Base-by-base conservation (phyloP, 2,329 filamentous ascomycete genomes). In the Pseudogymnoascus destructans region DNA sequence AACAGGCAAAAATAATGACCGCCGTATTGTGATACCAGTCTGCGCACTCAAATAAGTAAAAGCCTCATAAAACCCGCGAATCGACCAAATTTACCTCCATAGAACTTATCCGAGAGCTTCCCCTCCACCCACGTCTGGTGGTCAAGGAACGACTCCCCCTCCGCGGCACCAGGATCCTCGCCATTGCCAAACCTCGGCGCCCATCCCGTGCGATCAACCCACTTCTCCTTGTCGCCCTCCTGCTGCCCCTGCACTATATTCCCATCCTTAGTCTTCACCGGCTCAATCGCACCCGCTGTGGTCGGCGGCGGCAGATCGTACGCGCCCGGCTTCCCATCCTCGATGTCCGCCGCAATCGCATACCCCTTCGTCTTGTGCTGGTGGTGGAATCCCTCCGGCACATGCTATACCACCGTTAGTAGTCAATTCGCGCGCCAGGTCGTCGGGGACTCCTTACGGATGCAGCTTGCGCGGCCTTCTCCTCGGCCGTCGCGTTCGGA, bases 11-110 rank as follows among this genome's bases (percentile, higher is more conserved):
- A 64, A 92, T 78, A 68, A 98, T 96, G 61, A 98, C 75, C n/a
- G 78, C 93, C 2, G 91, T 84, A 71, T 98, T 98, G 72, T 98
- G 91, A 71, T 97, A 98, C 93, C 93, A 98, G 70, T 97, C 90
- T 89, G 63, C 54, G 8, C 36, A 38, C 8, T 15, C 17, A 19
- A 23, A 65, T 63, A 61, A 61, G 59, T 55, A 38, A 10, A 38
- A 11, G 15, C 11, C 13, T 33, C 17, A 60, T 55, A 58, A 11
- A 57, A 27, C 38, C 10, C 8, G n/a, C n/a, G 35, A 5, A 23
- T 27, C 15, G 58, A 15, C 38, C 63, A 32, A 55, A 64, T 78
- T 65, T 73, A 87, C 86, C 87, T 69, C 93, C 93, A 70, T 87
- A 98, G 71, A 95, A 89, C 69, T 88, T 88, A 69, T 97, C 91